Conservation (phyloP, 2,329 filamentous ascomycete species). For the Penicillium sp. region DNA sequence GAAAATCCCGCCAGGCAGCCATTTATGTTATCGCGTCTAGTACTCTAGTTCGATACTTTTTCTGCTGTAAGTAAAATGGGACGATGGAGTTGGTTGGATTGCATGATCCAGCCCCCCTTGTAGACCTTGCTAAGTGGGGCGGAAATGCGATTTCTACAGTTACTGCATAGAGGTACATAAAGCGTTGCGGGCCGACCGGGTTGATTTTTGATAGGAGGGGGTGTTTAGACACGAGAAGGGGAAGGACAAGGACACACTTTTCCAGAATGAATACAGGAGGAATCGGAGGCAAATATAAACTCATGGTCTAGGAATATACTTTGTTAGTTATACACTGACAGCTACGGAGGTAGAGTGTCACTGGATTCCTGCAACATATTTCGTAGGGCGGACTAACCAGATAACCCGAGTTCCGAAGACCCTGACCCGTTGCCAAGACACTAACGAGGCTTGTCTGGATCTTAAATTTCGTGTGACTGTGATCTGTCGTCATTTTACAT, state of each 20-base stretch:
- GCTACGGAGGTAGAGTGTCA: no score
- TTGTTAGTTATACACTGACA: not conserved
- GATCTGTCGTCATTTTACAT: not conserved
- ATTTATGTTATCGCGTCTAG: no score
- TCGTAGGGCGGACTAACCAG: not conserved
- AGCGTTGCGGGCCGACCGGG: not conserved
- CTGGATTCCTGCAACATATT: no score
- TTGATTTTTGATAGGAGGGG: not conserved
- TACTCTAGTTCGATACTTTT: no score
- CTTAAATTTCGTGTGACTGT: not conserved
- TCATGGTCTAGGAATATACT: no score
- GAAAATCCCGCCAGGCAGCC: not conserved
- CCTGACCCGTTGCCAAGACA: constrained; percentile 5
- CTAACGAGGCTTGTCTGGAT: constrained; percentile 9
- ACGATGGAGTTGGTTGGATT: no score
- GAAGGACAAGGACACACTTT: not conserved
- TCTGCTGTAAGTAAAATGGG: no score
- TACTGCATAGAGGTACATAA: not conserved
- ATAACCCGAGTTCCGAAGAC: not conserved
- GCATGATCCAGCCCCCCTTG: not conserved
- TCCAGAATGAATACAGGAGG: not conserved
- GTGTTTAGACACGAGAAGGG: not conserved
- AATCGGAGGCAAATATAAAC: not conserved
- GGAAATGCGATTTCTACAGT: not conserved
- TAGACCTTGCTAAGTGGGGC: not conserved